These are phyloP conservation scores for Arthrinium puccinioides DNA, from an alignment of 2,329 filamentous ascomycete species.

Conservation along the genomic window DNA sequence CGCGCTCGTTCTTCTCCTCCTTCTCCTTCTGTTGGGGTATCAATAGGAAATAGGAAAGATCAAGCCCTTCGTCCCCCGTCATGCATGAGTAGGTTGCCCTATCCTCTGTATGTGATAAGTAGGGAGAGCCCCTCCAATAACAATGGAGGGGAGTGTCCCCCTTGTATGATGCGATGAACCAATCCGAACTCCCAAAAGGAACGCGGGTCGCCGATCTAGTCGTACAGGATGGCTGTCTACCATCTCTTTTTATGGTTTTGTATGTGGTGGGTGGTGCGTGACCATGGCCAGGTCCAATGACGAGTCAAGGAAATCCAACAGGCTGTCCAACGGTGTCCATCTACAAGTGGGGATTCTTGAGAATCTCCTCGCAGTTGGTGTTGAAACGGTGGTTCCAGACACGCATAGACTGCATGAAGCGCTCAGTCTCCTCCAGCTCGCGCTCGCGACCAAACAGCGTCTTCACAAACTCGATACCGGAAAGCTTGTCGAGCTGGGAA, in stretches of 20 bases:
- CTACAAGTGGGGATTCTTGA: slow-evolving; percentile 54
- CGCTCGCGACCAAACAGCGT: slow-evolving; percentile 90
- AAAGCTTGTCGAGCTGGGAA: slow-evolving; percentile 78
- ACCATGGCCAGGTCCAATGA: background rate
- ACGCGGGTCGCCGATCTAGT: slow-evolving; percentile 4
- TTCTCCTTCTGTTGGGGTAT: slow-evolving; percentile 1
- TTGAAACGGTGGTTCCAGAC: slow-evolving; percentile 93
- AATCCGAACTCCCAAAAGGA: slow-evolving; percentile 4
- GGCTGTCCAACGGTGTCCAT: slow-evolving; percentile 5
- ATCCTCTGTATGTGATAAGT: slow-evolving; percentile 2
- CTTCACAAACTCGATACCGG: slow-evolving; percentile 91
- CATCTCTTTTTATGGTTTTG: slow-evolving; percentile 4
- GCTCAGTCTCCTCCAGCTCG: slow-evolving; percentile 83
- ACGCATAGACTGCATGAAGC: slow-evolving; percentile 81
- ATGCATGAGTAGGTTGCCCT: slow-evolving; percentile 5
- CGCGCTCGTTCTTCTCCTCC: slow-evolving; percentile 1
- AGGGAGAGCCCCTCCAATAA: slow-evolving; percentile 3
- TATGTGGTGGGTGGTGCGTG: background rate
- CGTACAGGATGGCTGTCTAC: slow-evolving; percentile 4
- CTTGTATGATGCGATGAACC: slow-evolving; percentile 5
- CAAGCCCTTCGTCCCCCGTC: slow-evolving; percentile 1
- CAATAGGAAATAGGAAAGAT: slow-evolving; percentile 2
- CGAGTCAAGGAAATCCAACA: slow-evolving; percentile 1
- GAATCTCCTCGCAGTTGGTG: slow-evolving; percentile 88
- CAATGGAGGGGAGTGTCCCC: slow-evolving; percentile 1